Evolutionary conservation across 768 basidiomycete species (phyloP), one percentile per base, ranked within the genome.

Genomic region (Asterophora lycoperdoides): DNA sequence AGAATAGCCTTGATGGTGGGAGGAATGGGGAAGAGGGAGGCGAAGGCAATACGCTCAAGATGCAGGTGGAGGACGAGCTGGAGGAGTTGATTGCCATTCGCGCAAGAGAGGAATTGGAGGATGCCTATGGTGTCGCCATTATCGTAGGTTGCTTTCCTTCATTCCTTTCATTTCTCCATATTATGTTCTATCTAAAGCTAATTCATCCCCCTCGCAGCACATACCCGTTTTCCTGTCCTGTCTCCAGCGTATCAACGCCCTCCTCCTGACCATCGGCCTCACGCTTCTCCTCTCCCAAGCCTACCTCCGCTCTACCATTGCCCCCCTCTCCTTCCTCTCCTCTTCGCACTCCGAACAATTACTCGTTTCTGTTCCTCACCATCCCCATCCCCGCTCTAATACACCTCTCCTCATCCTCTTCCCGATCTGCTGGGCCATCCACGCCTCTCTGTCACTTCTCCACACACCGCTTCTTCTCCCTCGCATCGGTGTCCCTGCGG

Each of bases 201-300:
- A 56, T 26, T 30, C 14, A 49, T 37, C 15, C 14, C 7, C 32
- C 26, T 48, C 33, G 17, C 58, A 88, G 87, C 75, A 74, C 53
- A 87, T 93, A 26, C 89, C 89, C 0, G 81, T 87, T 2, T 86
- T 91, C 60, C 76, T 93, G 15, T 79, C 83, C 7, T 85, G 82
- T 59, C 71, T 93, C 45, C 86, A 89, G 61, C 79, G 89, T 46
- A 67, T 89, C 51, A 88, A 89, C 62, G 76, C 83, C 4, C 75
- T 90, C 51, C 62, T 91, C 6, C 76, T 88, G 46, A 79, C 85
- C 10, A 61, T 90, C 14, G 88, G 87, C 8, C 70, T 83, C 40
- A 81, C 75, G 33, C 76, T 89, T 19, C 65, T 84, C 46, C 64
- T 86, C 33, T 75, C 82, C 9, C 74, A 79, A 20, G 75, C 79